Conservation (phyloP, 148 eudicot genomes). For the Nepenthes mirabilis region DNA sequence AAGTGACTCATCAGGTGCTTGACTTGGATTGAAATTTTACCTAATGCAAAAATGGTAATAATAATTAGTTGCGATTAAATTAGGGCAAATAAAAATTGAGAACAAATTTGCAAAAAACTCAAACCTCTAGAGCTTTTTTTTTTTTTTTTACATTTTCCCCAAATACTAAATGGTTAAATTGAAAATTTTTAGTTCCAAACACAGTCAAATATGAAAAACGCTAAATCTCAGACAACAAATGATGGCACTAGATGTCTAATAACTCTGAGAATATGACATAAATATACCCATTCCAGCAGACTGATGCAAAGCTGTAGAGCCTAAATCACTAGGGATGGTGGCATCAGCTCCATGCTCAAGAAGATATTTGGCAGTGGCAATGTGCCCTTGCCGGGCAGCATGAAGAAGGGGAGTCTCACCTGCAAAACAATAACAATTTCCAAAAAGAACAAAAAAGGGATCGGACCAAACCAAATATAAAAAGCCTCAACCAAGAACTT, state of each 20-base stretch:
- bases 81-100: no score
- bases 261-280: background rate
- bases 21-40: no score
- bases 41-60: no score
- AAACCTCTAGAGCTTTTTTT: no score
- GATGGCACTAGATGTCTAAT: background rate
- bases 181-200: no score
- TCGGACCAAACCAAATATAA: no score
- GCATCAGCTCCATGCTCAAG: slow-evolving; percentile 72
- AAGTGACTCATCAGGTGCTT: no score
- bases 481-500: no score
- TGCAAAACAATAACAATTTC: slow-evolving; percentile 8
- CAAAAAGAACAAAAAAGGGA: background rate
- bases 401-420: slow-evolving; percentile 94
- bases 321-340: slow-evolving; percentile 64
- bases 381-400: slow-evolving; percentile 91
- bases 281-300: slow-evolving; percentile 69
- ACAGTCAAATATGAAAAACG: background rate
- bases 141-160: no score
- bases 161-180: no score
- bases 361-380: slow-evolving; percentile 58
- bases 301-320: slow-evolving; percentile 93
- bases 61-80: no score
- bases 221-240: background rate
- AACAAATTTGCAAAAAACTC: no score